phyloP scores from a whole-genome alignment of 2,329 filamentous ascomycete species.

The Penicillium sp. region DNA sequence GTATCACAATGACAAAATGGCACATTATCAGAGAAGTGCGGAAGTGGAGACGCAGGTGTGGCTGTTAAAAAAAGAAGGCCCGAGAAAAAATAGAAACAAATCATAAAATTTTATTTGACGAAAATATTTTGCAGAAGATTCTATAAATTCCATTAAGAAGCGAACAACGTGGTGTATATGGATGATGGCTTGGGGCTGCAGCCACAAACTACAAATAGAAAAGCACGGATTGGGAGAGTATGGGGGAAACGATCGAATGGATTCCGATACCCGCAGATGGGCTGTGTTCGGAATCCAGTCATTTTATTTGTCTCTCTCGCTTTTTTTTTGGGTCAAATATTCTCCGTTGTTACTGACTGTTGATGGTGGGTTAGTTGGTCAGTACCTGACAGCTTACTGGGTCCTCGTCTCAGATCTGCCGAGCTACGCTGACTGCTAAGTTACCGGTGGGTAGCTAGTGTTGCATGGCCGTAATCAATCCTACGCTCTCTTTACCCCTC shows the following conservation, averaged over 20 bases:
- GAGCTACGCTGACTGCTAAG: neutral
- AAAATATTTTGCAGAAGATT: neutral
- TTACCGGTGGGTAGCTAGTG: neutral
- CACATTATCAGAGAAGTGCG: neutral
- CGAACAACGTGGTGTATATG: neutral
- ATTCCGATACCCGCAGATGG: neutral
- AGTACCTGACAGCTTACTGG: neutral
- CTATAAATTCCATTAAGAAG: neutral
- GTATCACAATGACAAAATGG: neutral
- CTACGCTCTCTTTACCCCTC: no score
- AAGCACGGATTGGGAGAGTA: neutral
- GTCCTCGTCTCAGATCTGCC: neutral
- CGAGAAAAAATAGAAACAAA: neutral
- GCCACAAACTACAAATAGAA: neutral
- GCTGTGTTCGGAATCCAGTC: neutral
- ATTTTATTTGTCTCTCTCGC: neutral
- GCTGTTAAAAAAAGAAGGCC: neutral
- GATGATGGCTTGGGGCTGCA: neutral
- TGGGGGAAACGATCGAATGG: neutral
- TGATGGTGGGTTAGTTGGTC: neutral
- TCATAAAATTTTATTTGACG: neutral
- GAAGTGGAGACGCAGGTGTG: neutral
- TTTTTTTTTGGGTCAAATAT: neutral
- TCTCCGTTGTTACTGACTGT: neutral
- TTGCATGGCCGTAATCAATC: neutral